Evolutionary conservation across 2,329 filamentous ascomycete genomes (phyloP), one percentile per base, ranked within the genome.

Genomic region (Cyphellophora europaea): DNA sequence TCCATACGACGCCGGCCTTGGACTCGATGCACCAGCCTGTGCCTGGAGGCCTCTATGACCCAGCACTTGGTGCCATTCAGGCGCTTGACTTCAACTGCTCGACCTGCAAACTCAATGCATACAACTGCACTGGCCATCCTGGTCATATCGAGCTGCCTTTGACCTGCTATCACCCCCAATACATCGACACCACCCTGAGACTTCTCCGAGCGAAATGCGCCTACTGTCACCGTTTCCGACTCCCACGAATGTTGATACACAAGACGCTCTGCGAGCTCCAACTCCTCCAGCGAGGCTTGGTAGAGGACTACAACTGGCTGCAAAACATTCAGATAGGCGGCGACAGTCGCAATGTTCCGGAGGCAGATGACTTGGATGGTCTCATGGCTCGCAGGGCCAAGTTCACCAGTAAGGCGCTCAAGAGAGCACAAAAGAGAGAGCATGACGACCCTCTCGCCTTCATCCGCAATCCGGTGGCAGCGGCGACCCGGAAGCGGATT

Each of bases 71-170:
- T 18, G 85, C 89, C 35, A 94, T 86, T 72, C 72, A 65, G 77
- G 61, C 25, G 29, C 29, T 47, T 23, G 40, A 47, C 41, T 41
- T 40, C 29, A 46, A 42, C 54, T 98, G 91, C 65, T 73, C 86
- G 50, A 98, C 91, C 58, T 98, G 91, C 64, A 85, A 89, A 49
- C 72, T 93, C 47, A 82, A 79, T 53, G 79, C 79, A 42, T 73
- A 78, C 53, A 75, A 75, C 50, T 98, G 93, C 57, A 86, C 89
- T 5, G 93, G 93, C 38, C 93, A 98, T 65, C 75, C 82, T 40
- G 93, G 91, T 35, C 91, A 98, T 55, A 93, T 98, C 57, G 86
- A 95, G 51, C 77, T 98, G 10, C 88, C 91, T 11, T 81, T 88
- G 10, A 85, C 84, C 30, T 84, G 95, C 34, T 98, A 96, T 57